A percentile compares a stretch with the other conserved stretches of the same genome.
Conservation (phyloP, 306 rosid species). For the Gynostemma pentaphyllum region DNA sequence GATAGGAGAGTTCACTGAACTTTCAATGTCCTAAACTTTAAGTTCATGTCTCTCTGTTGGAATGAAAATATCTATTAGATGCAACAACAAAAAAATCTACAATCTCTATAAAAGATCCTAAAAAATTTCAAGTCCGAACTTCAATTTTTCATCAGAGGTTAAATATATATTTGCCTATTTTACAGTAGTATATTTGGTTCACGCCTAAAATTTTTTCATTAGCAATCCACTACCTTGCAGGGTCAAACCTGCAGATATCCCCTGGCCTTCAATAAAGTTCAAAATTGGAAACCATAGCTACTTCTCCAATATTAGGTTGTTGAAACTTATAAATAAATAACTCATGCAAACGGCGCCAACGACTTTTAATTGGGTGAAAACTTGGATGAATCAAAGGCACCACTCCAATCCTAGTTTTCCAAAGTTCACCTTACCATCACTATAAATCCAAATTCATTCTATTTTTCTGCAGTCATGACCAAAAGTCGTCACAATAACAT, state of each 20-base stretch:
- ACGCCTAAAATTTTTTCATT: too few relatives aligned
- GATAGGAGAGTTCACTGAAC: neutral
- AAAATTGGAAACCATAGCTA: neutral
- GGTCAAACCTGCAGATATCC: neutral
- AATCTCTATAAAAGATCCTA: neutral
- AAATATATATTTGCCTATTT: neutral
- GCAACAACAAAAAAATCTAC: neutral
- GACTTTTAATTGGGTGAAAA: neutral
- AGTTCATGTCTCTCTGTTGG: neutral
- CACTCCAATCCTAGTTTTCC: neutral
- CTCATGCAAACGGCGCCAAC: neutral
- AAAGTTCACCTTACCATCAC: neutral
- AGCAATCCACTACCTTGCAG: too few relatives aligned
- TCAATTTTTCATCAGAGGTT: neutral
- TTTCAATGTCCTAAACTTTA: neutral
- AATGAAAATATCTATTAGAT: neutral
- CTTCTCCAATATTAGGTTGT: neutral
- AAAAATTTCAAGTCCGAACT: neutral
- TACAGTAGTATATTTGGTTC: too few relatives aligned
- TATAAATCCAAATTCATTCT: too few relatives aligned
- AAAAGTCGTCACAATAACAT: neutral
- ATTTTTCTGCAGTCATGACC: neutral
- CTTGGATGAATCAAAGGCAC: neutral
- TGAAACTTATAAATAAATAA: neutral
- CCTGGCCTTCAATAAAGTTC: neutral